Base-by-base conservation (phyloP, 768 basidiomycete species). In the Psilocybe cyanescens region DNA sequence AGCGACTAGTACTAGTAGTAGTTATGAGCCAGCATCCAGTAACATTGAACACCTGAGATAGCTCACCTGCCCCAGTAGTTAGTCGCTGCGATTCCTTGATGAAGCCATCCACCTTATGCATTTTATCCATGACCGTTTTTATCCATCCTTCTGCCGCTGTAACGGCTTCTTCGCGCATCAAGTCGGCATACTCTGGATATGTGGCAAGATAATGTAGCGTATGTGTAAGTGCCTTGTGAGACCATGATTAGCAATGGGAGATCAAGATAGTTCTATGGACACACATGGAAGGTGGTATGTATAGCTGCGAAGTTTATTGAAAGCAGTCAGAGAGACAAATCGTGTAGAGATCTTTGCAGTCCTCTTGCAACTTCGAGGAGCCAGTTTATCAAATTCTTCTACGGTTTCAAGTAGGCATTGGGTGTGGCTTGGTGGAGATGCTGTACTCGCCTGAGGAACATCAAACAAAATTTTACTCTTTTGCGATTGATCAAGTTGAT, bases 101-200 rank as follows among this genome's bases (percentile, higher is more conserved):
- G 62, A 83, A 81, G 57, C 81, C 82, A 59, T 81, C 81, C 14
- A 81, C 56, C 62, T 77, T 76, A 60, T 71, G 70, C 71, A 82
- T 72, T 57, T 78, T 76, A n/a, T 67, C 65, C 39, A 81, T 60
- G 2, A 73, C 65, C 12, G 65, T 60, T 49, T 77, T 76, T 0
- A 68, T 68, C 72, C 77, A 82, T 28, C 74, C 80, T 33, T 79
- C 72, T 5, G 70, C 64, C 3, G 60, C 49, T 17, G 80, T 55
- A 3, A 78, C 72, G 3, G 81, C 71, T 62, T 86, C 83, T 55
- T 80, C 75, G 0, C 82, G 76, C 11, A 85, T 47, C 5, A 73
- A 68, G 3, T 66, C 61, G 2, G 73, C 58, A 47, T 76, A 75
- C 29, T 76, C 68, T 1, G 79, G 76, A 30, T 72, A 53, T 1